phyloP scores from a whole-genome alignment of 345 rosid genomes.

The Euphorbia pulcherrima region DNA sequence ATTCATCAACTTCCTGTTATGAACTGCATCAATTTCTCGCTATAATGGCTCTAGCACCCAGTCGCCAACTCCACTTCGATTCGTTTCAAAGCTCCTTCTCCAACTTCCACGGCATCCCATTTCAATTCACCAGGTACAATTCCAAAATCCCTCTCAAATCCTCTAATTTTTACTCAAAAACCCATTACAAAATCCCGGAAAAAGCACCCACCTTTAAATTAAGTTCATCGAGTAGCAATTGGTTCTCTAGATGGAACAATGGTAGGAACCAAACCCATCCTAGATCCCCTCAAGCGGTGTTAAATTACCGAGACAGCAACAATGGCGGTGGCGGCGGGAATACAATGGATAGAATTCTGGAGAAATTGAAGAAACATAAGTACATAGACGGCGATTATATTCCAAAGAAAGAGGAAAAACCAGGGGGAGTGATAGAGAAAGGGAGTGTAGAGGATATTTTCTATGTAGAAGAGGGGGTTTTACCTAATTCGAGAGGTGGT shows the following conservation, averaged over 20 bases:
- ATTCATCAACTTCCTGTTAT: not conserved
- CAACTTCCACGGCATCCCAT: conserved; percentile 35
- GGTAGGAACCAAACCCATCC: conserved; percentile 35
- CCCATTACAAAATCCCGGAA: conserved; percentile 25
- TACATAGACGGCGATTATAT: conserved; percentile 41
- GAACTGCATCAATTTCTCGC: not conserved
- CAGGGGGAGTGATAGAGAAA: conserved; percentile 55
- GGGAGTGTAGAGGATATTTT: conserved; percentile 74
- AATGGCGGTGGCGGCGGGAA: conserved; percentile 34
- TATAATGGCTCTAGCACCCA: conserved; percentile 50
- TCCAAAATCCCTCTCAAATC: conserved; percentile 34
- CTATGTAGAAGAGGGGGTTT: conserved; percentile 56
- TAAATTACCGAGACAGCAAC: conserved; percentile 39
- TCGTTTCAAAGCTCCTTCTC: conserved; percentile 43
- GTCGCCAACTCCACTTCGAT: conserved; percentile 49
- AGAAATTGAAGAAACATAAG: conserved; percentile 69
- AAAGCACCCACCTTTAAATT: conserved; percentile 20
- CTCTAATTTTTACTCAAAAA: conserved; percentile 8
- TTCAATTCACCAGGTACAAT: conserved; percentile 44
- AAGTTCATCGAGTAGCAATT: conserved; percentile 22
- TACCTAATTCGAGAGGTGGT: conserved; percentile 65
- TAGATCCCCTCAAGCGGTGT: conserved; percentile 41
- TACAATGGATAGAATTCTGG: conserved; percentile 81
- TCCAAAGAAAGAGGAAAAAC: conserved; percentile 30
- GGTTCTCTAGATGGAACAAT: conserved; percentile 61